phyloP scores from a whole-genome alignment of 2,329 filamentous ascomycete genomes.

The Pseudohalonectria lignicola region DNA sequence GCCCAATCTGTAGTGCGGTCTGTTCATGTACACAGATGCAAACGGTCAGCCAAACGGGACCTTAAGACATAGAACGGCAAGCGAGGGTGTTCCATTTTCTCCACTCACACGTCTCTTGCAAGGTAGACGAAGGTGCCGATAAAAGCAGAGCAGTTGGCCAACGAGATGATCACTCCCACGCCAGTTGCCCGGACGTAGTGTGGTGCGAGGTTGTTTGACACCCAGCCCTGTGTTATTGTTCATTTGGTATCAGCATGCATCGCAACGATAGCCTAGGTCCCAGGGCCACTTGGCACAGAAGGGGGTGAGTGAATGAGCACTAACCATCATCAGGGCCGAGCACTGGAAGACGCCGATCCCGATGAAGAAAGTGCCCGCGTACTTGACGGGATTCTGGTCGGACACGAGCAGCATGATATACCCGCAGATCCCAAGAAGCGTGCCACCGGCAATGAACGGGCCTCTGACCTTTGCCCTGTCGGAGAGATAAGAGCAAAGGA shows the following conservation, averaged over 20 bases:
- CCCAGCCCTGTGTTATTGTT: slow-evolving; percentile 17
- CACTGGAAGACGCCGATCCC: slow-evolving; percentile 17
- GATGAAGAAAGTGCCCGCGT: slow-evolving; percentile 23
- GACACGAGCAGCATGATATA: slow-evolving; percentile 22
- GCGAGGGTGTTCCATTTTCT: no score
- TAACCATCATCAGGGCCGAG: slow-evolving; percentile 15
- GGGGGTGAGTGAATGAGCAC: not conserved
- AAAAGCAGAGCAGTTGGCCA: slow-evolving; percentile 30
- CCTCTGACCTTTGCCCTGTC: slow-evolving; percentile 19
- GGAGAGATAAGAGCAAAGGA: slow-evolving; percentile 19
- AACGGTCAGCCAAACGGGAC: no score
- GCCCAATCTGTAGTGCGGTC: slow-evolving; percentile 23
- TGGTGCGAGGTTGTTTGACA: slow-evolving; percentile 29
- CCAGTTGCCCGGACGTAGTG: slow-evolving; percentile 30
- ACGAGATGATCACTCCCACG: slow-evolving; percentile 25
- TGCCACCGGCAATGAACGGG: slow-evolving; percentile 19
- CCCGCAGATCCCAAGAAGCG: slow-evolving; percentile 18
- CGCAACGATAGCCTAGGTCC: not conserved
- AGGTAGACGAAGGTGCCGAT: slow-evolving; percentile 32
- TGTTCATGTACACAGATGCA: no score
- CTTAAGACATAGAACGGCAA: no score
- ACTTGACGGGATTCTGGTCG: slow-evolving; percentile 17
- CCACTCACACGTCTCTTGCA: slow-evolving; percentile 23
- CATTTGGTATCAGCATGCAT: not conserved
- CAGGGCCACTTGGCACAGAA: not conserved